Percentiles rank a stretch among this genome's conserved stretches.
phyloP scores from a whole-genome alignment of 164 flowering plant species.

The Annona squamosa region DNA sequence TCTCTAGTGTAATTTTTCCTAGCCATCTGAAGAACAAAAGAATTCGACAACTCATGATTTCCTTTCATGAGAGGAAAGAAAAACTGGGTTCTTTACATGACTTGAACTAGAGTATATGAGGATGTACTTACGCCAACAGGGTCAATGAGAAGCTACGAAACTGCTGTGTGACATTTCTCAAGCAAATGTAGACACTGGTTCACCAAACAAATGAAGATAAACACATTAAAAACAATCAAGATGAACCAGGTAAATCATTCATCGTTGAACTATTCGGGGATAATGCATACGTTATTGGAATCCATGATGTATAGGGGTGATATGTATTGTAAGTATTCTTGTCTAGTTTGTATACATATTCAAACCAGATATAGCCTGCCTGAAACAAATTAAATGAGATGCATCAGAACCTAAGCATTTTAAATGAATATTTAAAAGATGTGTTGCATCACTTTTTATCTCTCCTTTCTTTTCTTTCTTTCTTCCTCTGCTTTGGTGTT shows the following conservation, averaged over 20 bases:
- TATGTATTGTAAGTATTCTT: conserved; percentile 80
- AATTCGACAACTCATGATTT: background rate
- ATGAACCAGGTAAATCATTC: background rate
- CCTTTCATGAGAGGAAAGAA: background rate
- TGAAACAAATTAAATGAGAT: conserved; percentile 14
- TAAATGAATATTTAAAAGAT: conserved; percentile 2
- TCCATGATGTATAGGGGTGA: conserved; percentile 99
- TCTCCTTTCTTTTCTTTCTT: no score
- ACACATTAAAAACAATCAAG: background rate
- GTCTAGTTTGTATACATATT: conserved; percentile 85
- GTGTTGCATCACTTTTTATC: background rate
- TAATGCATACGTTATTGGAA: conserved; percentile 79
- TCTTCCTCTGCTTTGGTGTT: no score
- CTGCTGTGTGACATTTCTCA: conserved; percentile 76
- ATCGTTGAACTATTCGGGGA: background rate
- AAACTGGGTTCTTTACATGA: background rate
- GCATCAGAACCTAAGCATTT: background rate
- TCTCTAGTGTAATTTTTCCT: conserved; percentile 91
- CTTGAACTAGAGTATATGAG: background rate
- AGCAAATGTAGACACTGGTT: conserved; percentile 75
- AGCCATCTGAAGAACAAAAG: conserved; percentile 61
- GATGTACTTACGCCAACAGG: conserved; percentile 80
- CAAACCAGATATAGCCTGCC: conserved; percentile 88
- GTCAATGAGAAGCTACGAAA: conserved; percentile 80
- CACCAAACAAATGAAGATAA: conserved; percentile 9